phyloP scores from a whole-genome alignment of 2,329 filamentous ascomycete species.

The Diplodia intermedia region DNA sequence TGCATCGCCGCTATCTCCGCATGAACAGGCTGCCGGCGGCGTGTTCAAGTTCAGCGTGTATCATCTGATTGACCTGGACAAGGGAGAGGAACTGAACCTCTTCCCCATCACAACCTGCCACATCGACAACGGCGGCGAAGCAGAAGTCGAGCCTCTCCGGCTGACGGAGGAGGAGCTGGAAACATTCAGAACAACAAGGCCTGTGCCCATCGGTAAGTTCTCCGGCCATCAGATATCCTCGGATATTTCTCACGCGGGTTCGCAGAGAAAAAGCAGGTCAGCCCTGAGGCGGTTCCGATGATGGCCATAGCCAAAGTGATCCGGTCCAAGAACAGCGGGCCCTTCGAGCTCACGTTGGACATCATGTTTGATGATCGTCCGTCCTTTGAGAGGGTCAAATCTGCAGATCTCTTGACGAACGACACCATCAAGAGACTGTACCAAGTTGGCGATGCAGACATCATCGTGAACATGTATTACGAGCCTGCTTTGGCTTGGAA shows the following conservation, averaged over 20 bases:
- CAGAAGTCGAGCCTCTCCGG: neutral
- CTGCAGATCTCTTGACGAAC: neutral
- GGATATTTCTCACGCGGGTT: no score
- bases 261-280: neutral
- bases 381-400: neutral
- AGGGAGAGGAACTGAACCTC: conserved; percentile 35
- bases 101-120: neutral
- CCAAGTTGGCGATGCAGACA: neutral
- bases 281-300: neutral
- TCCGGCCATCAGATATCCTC: no score
- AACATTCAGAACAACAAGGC: no score
- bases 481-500: conserved; percentile 59
- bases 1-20: conserved; percentile 30
- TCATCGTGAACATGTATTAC: conserved; percentile 49
- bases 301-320: neutral
- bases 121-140: neutral
- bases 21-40: neutral
- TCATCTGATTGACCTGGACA: conserved; percentile 55
- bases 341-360: neutral
- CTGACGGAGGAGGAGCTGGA: neutral
- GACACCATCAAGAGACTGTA: neutral
- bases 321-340: neutral
- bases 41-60: conserved; percentile 55
- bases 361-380: neutral
- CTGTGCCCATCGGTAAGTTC: no score